These are phyloP conservation scores for Skeletonema costatum DNA, from an alignment of 108 stramenopile genomes.

Conservation along the genomic window DNA sequence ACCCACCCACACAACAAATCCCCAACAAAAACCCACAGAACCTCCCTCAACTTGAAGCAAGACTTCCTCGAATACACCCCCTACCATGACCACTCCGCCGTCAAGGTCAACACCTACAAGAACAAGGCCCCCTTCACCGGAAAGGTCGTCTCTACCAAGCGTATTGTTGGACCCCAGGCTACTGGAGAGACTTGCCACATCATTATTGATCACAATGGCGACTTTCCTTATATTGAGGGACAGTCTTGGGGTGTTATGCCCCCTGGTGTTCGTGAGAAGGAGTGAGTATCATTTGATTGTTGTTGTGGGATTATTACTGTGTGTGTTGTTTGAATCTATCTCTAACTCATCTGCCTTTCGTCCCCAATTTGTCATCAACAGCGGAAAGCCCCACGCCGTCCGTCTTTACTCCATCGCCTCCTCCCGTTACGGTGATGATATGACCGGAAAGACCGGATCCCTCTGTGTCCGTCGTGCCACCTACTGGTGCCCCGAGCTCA, in stretches of 20 bases:
- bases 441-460: constrained; percentile 95
- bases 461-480: constrained; percentile 97
- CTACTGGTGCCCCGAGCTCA: constrained; percentile 93
- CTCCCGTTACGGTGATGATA: constrained; percentile 97
- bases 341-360: too few relatives aligned
- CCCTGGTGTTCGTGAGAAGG: constrained; percentile 91
- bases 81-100: constrained; percentile 90
- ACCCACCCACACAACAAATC: background rate
- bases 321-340: too few relatives aligned
- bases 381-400: constrained; percentile 94
- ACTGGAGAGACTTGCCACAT: constrained; percentile 98
- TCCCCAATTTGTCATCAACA: too few relatives aligned
- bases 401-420: constrained; percentile 98
- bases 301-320: too few relatives aligned
- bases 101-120: constrained; percentile 95
- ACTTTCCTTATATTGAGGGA: constrained; percentile 99
- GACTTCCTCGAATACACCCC: constrained; percentile 97
- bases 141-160: constrained; percentile 96
- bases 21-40: too few relatives aligned
- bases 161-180: constrained; percentile 96
- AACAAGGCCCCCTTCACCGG: constrained; percentile 97
- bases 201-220: constrained; percentile 97
- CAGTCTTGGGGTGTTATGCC: constrained; percentile 98
- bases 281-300: constrained; percentile 2
- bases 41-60: constrained; percentile 71